phyloP scores from a whole-genome alignment of 2,329 filamentous ascomycete species.

The Cladosporium colombiae region DNA sequence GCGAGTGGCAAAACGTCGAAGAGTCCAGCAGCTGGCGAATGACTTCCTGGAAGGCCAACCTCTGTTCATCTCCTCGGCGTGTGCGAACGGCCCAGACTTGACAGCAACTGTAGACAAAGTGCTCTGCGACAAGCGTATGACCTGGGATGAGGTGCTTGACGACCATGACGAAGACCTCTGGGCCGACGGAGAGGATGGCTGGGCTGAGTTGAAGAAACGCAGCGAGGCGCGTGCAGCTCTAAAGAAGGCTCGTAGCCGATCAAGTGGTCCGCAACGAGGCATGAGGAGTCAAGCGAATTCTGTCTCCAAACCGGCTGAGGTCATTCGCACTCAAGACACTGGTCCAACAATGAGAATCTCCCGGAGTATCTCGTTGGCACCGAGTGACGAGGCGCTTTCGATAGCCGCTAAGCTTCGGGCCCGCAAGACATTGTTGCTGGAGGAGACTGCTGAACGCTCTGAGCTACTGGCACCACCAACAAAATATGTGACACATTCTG shows the following conservation, averaged over 20 bases:
- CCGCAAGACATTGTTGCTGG: conserved; percentile 1
- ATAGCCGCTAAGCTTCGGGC: conserved; percentile 24
- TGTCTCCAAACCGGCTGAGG: not conserved
- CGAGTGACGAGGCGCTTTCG: conserved; percentile 24
- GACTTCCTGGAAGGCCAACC: conserved; percentile 59
- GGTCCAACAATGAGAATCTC: not conserved
- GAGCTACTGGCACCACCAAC: not conserved
- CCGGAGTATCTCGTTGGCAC: conserved; percentile 20
- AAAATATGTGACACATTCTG: not conserved
- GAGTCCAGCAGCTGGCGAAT: conserved; percentile 61
- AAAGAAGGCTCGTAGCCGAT: not conserved
- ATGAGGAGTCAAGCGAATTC: not conserved
- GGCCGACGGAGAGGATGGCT: conserved; percentile 24
- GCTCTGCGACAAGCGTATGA: conserved; percentile 17
- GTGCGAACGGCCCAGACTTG: conserved; percentile 17
- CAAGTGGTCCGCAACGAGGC: not conserved
- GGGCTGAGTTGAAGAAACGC: conserved; percentile 19
- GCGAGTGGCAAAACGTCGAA: conserved; percentile 52
- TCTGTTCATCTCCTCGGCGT: conserved; percentile 61
- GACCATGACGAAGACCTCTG: conserved; percentile 17
- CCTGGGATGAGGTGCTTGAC: conserved; percentile 13
- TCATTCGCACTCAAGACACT: not conserved
- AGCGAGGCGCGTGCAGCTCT: conserved; percentile 2
- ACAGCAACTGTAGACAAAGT: conserved; percentile 29
- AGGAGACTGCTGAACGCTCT: not conserved